phyloP scores from a whole-genome alignment of 257 asterid species.

The Salvia miltiorrhiza region DNA sequence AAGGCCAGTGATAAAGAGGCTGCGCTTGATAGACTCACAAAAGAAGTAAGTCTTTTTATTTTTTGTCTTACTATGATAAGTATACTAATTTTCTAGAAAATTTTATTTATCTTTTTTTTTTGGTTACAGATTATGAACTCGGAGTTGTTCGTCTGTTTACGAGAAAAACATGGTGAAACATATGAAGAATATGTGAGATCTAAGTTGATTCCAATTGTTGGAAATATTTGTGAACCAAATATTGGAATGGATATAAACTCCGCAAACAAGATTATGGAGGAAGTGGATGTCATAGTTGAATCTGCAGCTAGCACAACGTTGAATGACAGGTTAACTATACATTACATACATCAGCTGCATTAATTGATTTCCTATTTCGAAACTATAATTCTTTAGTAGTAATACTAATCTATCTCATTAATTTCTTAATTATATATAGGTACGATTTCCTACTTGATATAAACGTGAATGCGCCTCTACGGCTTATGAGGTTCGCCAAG shows the following conservation, averaged over 20 bases:
- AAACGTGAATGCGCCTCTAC: conserved; percentile 37
- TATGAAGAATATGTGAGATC: conserved; percentile 28
- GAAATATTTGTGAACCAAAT: conserved; percentile 45
- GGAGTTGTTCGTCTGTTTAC: conserved; percentile 34
- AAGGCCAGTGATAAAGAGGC: conserved; percentile 42
- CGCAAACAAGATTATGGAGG: conserved; percentile 20
- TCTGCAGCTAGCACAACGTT: conserved; percentile 54
- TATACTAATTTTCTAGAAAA: background rate
- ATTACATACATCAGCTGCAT: background rate
- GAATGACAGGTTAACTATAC: conserved; percentile 51
- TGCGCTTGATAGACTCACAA: conserved; percentile 31
- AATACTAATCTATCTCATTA: no score
- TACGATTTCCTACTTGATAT: conserved; percentile 35
- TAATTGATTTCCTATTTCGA: background rate
- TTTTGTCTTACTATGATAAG: background rate
- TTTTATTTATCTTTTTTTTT: background rate
- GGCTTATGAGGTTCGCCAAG: conserved; percentile 40
- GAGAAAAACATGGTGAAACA: conserved; percentile 31
- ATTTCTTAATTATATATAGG: conserved; percentile 14
- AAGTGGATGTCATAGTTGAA: conserved; percentile 38
- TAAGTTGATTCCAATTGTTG: conserved; percentile 41
- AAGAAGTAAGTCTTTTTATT: conserved; percentile 27
- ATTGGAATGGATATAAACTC: conserved; percentile 40
- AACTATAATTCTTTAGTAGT: background rate
- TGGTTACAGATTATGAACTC: conserved; percentile 40